Percentiles rank a stretch among this genome's conserved stretches.
These are phyloP conservation scores for Cercospora sojina DNA, from an alignment of 2,329 filamentous ascomycete genomes.

Conservation along the genomic window DNA sequence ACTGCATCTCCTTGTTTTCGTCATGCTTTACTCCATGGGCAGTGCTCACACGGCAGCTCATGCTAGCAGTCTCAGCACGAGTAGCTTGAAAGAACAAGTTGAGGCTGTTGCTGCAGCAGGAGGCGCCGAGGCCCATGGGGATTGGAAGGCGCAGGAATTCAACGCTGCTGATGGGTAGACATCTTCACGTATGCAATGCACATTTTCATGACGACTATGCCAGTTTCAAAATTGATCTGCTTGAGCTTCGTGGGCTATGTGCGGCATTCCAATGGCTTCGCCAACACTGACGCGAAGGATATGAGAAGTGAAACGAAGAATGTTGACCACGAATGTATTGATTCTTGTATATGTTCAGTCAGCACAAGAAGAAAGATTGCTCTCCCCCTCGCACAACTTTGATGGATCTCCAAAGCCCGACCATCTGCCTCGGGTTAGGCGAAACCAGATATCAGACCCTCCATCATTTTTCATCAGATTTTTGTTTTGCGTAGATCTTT, in stretches of 20 bases:
- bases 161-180: conserved; percentile 23
- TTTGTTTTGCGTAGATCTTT: neutral
- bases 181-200: neutral
- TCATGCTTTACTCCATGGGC: conserved; percentile 82
- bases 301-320: neutral
- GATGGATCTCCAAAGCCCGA: conserved; percentile 1
- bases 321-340: neutral
- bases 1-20: conserved; percentile 83
- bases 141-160: conserved; percentile 43
- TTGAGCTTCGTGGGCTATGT: too few species aligned
- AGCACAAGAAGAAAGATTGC: neutral
- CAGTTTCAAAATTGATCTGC: neutral
- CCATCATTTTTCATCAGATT: neutral
- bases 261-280: too few species aligned
- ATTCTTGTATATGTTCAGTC: neutral
- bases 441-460: neutral
- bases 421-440: neutral
- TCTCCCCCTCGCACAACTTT: neutral
- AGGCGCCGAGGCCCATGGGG: conserved; percentile 23
- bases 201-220: neutral
- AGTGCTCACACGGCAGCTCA: conserved; percentile 64
- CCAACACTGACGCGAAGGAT: neutral
- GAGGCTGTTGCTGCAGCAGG: conserved; percentile 14
- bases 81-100: conserved; percentile 15
- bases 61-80: conserved; percentile 56